phyloP scores from a whole-genome alignment of 495 filamentous ascomycete genomes.

The Massariosphaeria phaeospora region DNA sequence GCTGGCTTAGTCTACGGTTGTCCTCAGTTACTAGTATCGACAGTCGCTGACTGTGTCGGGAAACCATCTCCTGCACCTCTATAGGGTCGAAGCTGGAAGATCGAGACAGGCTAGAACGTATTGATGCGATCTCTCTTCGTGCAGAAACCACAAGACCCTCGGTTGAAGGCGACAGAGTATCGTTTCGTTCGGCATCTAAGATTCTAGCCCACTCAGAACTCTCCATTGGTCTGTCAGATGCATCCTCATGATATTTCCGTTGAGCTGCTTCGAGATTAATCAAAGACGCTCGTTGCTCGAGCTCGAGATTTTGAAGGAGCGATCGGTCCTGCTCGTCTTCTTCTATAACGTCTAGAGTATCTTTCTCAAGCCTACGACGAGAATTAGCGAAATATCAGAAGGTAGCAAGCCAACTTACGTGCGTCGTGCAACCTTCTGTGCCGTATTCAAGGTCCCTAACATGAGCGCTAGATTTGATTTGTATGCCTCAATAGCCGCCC shows the following conservation, averaged over 20 bases:
- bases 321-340: constrained; percentile 10
- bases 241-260: background rate
- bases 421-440: constrained; percentile 9
- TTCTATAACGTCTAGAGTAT: background rate
- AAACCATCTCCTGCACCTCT: constrained; percentile 5
- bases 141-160: constrained; percentile 1
- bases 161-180: too few species aligned
- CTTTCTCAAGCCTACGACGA: too few species aligned
- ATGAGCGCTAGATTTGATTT: constrained; percentile 20
- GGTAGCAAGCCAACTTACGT: constrained; percentile 15
- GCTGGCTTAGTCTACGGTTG: constrained; percentile 16
- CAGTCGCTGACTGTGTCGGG: constrained; percentile 8
- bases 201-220: too few species aligned
- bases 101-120: constrained; percentile 15
- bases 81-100: background rate
- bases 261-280: constrained; percentile 12
- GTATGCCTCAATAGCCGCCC: constrained; percentile 20
- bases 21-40: constrained; percentile 4
- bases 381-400: too few species aligned
- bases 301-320: constrained; percentile 9
- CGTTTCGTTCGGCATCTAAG: too few species aligned
- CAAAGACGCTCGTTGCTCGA: constrained; percentile 12
- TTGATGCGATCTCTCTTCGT: constrained; percentile 8
- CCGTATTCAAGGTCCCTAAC: constrained; percentile 22
- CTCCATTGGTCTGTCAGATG: background rate